Percentiles rank a stretch among this genome's conserved stretches.
These are phyloP conservation scores for Penicillium paxilli DNA, from an alignment of 495 filamentous ascomycete species.

Conservation along the genomic window DNA sequence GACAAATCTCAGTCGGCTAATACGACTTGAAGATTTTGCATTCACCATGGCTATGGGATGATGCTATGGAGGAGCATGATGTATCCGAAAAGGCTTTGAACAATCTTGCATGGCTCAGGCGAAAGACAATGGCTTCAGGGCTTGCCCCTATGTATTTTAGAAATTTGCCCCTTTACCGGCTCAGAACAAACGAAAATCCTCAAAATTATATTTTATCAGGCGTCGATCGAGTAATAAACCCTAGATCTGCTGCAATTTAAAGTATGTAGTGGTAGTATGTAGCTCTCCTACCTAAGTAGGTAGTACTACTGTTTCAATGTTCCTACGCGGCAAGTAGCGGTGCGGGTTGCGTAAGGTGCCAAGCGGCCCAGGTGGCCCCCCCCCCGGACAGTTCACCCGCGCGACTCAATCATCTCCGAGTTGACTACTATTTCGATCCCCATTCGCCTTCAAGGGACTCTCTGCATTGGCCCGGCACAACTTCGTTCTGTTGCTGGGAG, in stretches of 20 bases:
- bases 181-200: conserved; percentile 25
- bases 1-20: neutral
- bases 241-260: no score
- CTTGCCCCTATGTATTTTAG: conserved; percentile 23
- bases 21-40: neutral
- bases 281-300: no score
- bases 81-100: conserved; percentile 14
- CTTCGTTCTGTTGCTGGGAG: conserved; percentile 16
- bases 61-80: conserved; percentile 7
- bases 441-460: conserved; percentile 1
- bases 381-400: conserved; percentile 21
- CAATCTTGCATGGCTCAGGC: conserved; percentile 42
- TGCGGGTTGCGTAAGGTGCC: conserved; percentile 20
- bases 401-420: conserved; percentile 5
- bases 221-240: neutral
- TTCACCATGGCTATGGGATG: neutral
- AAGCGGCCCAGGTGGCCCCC: conserved; percentile 22
- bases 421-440: neutral
- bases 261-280: neutral
- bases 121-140: conserved; percentile 29
- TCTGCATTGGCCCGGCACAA: conserved; percentile 20
- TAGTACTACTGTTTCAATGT: no score
- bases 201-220: neutral
- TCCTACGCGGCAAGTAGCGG: no score
- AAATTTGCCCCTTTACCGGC: conserved; percentile 22